Conservation (phyloP, 164 flowering plant species). For the Protea cynaroides region DNA sequence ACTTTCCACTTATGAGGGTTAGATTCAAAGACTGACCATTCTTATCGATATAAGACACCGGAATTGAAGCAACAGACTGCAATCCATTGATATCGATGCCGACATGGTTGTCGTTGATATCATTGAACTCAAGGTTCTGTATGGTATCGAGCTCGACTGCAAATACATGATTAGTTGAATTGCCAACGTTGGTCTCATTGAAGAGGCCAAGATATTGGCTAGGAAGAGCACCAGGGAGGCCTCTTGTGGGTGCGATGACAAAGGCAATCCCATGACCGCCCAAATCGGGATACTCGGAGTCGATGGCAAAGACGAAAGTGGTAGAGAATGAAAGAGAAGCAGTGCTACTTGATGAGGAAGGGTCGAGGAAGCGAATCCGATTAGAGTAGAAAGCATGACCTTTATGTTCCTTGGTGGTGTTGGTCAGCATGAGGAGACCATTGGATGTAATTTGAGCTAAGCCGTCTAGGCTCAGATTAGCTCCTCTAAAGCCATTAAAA, state of each 20-base stretch:
- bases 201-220: conserved; percentile 21
- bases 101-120: conserved; percentile 6
- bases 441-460: conserved; percentile 7
- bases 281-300: neutral
- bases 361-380: conserved; percentile 12
- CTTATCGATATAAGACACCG: conserved; percentile 17
- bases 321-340: conserved; percentile 24
- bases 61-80: conserved; percentile 4
- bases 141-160: conserved; percentile 22
- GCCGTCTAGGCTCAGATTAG: conserved; percentile 5
- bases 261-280: conserved; percentile 23
- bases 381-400: conserved; percentile 10
- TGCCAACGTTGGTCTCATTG: conserved; percentile 11
- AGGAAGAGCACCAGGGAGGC: conserved; percentile 9
- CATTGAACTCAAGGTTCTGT: neutral
- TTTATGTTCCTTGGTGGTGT: neutral
- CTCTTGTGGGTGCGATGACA: conserved; percentile 15
- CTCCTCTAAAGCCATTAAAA: conserved; percentile 6
- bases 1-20: conserved; percentile 35
- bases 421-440: conserved; percentile 1
- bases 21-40: conserved; percentile 14
- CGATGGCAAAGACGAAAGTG: conserved; percentile 24
- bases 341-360: neutral
- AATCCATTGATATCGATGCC: conserved; percentile 18
- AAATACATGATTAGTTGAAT: conserved; percentile 10